A percentile compares a stretch with the other conserved stretches of the same genome.
phyloP scores from a whole-genome alignment of 192 early-diverging fungal genomes.

The Coemansia sp. region DNA sequence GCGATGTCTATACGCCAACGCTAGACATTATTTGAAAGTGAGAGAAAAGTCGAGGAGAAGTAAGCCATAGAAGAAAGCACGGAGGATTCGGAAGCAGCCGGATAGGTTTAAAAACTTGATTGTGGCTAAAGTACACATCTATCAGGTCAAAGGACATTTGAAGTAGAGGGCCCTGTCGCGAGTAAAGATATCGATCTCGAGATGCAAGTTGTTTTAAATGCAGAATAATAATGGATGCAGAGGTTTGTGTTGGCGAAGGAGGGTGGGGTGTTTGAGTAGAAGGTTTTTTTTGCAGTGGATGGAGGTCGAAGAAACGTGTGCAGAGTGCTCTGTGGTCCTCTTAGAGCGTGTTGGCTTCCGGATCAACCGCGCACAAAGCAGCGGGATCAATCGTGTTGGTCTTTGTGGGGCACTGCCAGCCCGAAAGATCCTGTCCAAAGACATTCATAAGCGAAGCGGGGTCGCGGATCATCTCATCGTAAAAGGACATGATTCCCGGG shows the following conservation, averaged over 20 bases:
- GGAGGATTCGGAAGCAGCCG: conserved; percentile 8
- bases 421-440: conserved; percentile 48
- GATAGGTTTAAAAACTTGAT: not conserved
- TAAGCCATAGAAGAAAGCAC: not conserved
- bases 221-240: conserved; percentile 12
- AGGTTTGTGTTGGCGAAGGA: not conserved
- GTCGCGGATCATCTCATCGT: conserved; percentile 54
- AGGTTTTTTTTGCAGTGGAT: not conserved
- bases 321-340: not conserved
- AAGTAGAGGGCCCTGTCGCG: not conserved
- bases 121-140: conserved; percentile 47
- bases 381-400: conserved; percentile 56
- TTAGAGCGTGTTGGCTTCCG: conserved; percentile 46
- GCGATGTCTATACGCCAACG: not conserved
- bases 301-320: not conserved
- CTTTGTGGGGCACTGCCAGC: conserved; percentile 54
- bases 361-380: conserved; percentile 55
- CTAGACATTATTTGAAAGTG: conserved; percentile 6
- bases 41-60: not conserved
- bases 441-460: conserved; percentile 54
- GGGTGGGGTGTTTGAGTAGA: not conserved
- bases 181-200: not conserved
- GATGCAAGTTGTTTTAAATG: conserved; percentile 4
- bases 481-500: conserved; percentile 42
- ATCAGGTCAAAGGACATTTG: conserved; percentile 23